A percentile compares a stretch with the other conserved stretches of the same genome.
These are phyloP conservation scores for Effrenium voratum DNA, from an alignment of 73 alveolate genomes.

Conservation along the genomic window DNA sequence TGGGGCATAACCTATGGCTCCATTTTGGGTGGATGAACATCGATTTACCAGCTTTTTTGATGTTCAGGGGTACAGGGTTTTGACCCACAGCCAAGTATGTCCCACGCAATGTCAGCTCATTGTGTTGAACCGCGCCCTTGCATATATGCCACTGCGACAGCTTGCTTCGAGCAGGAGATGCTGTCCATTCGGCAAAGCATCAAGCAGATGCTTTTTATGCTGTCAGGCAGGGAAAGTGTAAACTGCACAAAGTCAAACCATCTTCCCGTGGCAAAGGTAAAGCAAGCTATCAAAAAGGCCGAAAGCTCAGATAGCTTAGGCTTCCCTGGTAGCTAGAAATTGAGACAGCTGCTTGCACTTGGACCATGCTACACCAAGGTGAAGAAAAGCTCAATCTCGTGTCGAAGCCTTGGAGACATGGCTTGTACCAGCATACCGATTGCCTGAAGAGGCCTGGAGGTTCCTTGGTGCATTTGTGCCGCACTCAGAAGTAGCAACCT, in stretches of 20 bases:
- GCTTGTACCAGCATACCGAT: not conserved
- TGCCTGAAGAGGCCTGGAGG: slow-evolving; percentile 11
- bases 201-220: slow-evolving; percentile 22
- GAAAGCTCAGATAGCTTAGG: not conserved
- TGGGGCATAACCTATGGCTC: not conserved
- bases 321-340: not conserved
- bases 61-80: too few relatives aligned
- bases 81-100: too few relatives aligned
- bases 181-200: slow-evolving; percentile 57
- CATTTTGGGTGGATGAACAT: not conserved
- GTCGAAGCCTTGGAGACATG: not conserved
- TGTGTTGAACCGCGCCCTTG: too few relatives aligned
- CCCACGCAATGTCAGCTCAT: too few relatives aligned
- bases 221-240: not conserved
- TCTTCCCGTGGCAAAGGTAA: not conserved
- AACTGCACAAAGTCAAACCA: not conserved
- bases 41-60: too few relatives aligned
- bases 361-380: not conserved
- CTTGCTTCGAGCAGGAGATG: not conserved
- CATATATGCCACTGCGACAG: too few relatives aligned
- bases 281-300: not conserved
- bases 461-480: slow-evolving; percentile 1
- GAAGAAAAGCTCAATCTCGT: slow-evolving; percentile 1
- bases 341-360: too few relatives aligned
- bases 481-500: too few relatives aligned